A percentile compares a stretch with the other conserved stretches of the same genome.
Evolutionary conservation across 1,284 basidiomycete species (phyloP).

Genomic region (Ceratobasidium papillatum): DNA sequence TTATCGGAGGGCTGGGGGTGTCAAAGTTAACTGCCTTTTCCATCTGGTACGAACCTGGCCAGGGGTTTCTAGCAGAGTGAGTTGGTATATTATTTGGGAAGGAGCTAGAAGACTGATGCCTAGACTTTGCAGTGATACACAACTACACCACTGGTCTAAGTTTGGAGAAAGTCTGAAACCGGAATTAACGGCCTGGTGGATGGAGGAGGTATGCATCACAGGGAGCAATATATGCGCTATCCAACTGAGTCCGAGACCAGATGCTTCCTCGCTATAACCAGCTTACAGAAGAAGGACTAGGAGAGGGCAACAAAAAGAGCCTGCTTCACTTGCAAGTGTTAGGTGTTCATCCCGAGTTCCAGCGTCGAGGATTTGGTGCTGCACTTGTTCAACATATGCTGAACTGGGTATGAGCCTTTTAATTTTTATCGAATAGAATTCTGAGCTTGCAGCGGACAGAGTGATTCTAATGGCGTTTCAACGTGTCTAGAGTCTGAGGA

Average conservation of each 20-base stretch:
- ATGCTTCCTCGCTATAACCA: neutral
- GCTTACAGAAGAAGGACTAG: neutral
- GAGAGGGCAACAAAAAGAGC: constrained; percentile 4
- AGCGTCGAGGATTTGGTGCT: neutral
- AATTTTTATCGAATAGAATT: neutral
- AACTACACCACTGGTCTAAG: neutral
- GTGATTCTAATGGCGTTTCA: neutral
- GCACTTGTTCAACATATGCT: constrained; percentile 2
- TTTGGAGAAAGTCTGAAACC: neutral
- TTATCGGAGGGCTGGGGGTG: neutral
- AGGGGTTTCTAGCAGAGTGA: constrained; percentile 10
- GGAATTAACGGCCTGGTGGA: constrained; percentile 1
- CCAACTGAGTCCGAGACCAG: too few species aligned
- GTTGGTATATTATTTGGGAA: neutral
- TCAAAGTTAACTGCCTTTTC: neutral
- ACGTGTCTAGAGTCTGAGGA: constrained; percentile 8
- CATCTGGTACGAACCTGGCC: constrained; percentile 13
- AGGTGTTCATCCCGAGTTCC: constrained; percentile 27
- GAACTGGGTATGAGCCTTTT: neutral
- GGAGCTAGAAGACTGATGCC: neutral
- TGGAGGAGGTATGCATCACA: neutral
- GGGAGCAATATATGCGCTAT: too few species aligned
- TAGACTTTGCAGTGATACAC: neutral
- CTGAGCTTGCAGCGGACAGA: neutral
- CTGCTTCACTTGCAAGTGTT: constrained; percentile 22